Evolutionary conservation across 2,329 filamentous ascomycete species (phyloP).

Genomic region (Ophiostoma piceae): DNA sequence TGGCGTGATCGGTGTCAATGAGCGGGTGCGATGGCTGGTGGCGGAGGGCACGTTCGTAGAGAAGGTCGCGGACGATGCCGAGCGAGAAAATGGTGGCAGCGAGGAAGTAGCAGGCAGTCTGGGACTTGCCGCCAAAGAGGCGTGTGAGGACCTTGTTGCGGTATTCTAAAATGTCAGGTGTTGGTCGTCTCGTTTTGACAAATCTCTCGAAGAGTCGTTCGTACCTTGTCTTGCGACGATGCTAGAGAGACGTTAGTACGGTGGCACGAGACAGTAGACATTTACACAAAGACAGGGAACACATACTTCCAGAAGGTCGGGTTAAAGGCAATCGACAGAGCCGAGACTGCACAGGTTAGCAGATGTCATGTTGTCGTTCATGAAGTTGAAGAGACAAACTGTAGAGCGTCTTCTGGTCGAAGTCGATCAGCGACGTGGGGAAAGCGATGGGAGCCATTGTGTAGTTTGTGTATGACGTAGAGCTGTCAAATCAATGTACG

Average conservation of each 20-base stretch:
- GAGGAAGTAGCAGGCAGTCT: conserved; percentile 81
- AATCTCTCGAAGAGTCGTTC: conserved; percentile 21
- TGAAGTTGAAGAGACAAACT: conserved; percentile 44
- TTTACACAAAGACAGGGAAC: background rate
- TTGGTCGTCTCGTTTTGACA: no score
- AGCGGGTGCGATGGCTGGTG: conserved; percentile 69
- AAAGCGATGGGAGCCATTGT: conserved; percentile 16
- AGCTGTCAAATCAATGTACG: background rate
- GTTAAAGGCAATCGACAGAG: conserved; percentile 82
- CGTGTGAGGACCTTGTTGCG: conserved; percentile 83
- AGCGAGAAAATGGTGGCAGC: conserved; percentile 86
- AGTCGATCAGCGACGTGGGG: conserved; percentile 48
- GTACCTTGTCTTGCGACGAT: conserved; percentile 77
- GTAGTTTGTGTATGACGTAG: background rate
- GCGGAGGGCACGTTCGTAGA: conserved; percentile 80
- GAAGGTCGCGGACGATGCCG: conserved; percentile 78
- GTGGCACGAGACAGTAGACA: background rate
- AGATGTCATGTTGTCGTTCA: background rate
- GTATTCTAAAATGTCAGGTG: conserved; percentile 60
- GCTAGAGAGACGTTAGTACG: conserved; percentile 47
- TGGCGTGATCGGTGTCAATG: conserved; percentile 56
- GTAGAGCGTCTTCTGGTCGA: conserved; percentile 60
- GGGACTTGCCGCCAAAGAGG: conserved; percentile 72
- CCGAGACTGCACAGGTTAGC: conserved; percentile 57
- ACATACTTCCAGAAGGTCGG: conserved; percentile 99